Conservation (phyloP, 345 rosid genomes). For the Trapa bicornis region DNA sequence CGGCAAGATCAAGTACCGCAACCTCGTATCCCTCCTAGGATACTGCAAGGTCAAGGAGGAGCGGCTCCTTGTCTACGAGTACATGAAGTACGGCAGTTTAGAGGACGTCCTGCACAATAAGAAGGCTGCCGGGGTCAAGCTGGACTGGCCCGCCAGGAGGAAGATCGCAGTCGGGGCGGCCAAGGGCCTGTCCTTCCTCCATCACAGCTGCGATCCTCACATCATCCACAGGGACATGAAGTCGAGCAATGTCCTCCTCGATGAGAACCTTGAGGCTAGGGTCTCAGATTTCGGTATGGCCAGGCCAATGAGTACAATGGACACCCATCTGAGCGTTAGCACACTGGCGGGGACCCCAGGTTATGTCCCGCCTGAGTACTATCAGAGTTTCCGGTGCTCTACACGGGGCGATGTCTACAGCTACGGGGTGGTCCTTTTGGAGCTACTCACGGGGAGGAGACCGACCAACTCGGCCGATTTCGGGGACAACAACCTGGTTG, state of each 20-base stretch:
- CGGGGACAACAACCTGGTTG: conserved; percentile 93
- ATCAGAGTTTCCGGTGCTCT: conserved; percentile 86
- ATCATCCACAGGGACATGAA: conserved; percentile 98
- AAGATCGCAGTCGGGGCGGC: conserved; percentile 90
- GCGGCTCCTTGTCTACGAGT: conserved; percentile 85
- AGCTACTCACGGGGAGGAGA: conserved; percentile 74
- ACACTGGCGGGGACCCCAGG: conserved; percentile 98
- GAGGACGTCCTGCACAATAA: conserved; percentile 76
- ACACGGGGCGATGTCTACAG: conserved; percentile 92
- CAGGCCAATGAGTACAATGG: conserved; percentile 72
- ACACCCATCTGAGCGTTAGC: conserved; percentile 92
- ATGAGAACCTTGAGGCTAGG: conserved; percentile 78
- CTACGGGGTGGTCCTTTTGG: conserved; percentile 82
- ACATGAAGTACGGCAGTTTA: conserved; percentile 86
- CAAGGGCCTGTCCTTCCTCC: conserved; percentile 79
- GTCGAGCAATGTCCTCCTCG: conserved; percentile 86
- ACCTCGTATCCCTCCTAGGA: conserved; percentile 86
- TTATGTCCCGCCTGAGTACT: conserved; percentile 94
- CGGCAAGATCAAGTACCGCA: conserved; percentile 86
- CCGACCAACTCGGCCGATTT: conserved; percentile 94
- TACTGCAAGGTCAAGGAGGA: conserved; percentile 91
- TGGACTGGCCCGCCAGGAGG: conserved; percentile 73
- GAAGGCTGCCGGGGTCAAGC: conserved; percentile 48
- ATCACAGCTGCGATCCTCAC: conserved; percentile 77
- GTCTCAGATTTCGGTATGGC: conserved; percentile 99